Conservation (phyloP, 768 basidiomycete genomes). For the Coprinopsis cinerea region DNA sequence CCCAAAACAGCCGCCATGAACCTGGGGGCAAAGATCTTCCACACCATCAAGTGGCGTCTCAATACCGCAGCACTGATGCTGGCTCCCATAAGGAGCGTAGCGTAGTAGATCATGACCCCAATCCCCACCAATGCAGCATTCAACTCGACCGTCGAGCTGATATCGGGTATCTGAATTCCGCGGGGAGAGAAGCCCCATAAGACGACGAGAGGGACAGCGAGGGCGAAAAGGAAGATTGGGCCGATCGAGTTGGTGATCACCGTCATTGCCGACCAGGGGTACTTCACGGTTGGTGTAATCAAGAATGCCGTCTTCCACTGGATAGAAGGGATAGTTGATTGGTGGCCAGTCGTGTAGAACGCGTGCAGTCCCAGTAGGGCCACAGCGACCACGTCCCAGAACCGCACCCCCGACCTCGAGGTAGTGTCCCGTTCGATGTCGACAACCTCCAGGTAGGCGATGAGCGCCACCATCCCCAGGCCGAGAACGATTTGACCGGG, state of each 20-base stretch:
- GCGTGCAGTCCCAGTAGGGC: slow-evolving; percentile 69
- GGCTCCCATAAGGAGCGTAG: slow-evolving; percentile 56
- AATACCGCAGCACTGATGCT: slow-evolving; percentile 71
- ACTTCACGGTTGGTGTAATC: slow-evolving; percentile 59
- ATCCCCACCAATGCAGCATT: slow-evolving; percentile 50
- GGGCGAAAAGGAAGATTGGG: slow-evolving; percentile 55
- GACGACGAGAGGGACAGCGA: slow-evolving; percentile 66
- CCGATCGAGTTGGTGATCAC: slow-evolving; percentile 77
- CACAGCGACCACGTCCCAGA: slow-evolving; percentile 67
- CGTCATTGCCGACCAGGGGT: slow-evolving; percentile 69
- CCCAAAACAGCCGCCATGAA: slow-evolving; percentile 76
- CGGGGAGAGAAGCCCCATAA: slow-evolving; percentile 81
- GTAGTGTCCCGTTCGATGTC: slow-evolving; percentile 83
- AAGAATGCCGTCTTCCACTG: slow-evolving; percentile 97
- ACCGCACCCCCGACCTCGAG: too few relatives aligned
- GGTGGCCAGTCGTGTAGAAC: slow-evolving; percentile 91
- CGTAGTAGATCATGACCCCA: slow-evolving; percentile 67
- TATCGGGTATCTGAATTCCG: slow-evolving; percentile 11
- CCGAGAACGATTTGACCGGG: slow-evolving; percentile 78
- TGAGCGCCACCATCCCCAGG: slow-evolving; percentile 54
- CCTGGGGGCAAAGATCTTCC: slow-evolving; percentile 97
- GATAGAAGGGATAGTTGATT: slow-evolving; percentile 79
- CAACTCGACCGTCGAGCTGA: neutral
- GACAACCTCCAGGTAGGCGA: slow-evolving; percentile 75
- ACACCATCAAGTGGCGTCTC: slow-evolving; percentile 90